Conservation (phyloP, 2,329 filamentous ascomycete species). For the Microcera coccophila region DNA sequence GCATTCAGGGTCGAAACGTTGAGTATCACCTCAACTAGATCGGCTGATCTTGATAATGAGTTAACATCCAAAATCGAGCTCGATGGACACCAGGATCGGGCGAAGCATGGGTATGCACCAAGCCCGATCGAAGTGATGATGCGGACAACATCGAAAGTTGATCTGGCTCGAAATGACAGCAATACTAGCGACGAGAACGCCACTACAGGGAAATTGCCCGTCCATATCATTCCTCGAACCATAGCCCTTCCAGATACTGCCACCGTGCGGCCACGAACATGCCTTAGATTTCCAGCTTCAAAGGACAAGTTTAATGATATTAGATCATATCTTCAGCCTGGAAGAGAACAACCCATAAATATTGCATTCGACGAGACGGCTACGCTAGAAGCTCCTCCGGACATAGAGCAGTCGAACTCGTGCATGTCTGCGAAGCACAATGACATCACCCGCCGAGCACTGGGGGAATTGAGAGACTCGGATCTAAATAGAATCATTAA, state of each 20-base stretch:
- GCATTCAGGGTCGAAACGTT: neutral
- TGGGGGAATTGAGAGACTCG: slow-evolving; percentile 22
- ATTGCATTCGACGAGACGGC: slow-evolving; percentile 36
- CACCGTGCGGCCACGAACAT: slow-evolving; percentile 3
- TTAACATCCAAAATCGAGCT: neutral
- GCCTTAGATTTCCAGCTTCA: slow-evolving; percentile 5
- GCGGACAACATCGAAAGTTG: slow-evolving; percentile 29
- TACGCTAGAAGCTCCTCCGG: slow-evolving; percentile 17
- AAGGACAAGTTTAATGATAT: slow-evolving; percentile 24
- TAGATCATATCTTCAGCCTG: slow-evolving; percentile 29
- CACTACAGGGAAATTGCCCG: slow-evolving; percentile 17
- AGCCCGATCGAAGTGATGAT: slow-evolving; percentile 17
- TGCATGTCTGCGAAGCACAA: slow-evolving; percentile 6
- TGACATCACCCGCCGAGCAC: slow-evolving; percentile 15
- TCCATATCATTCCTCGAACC: slow-evolving; percentile 23
- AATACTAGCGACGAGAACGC: slow-evolving; percentile 28
- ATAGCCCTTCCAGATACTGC: slow-evolving; percentile 4
- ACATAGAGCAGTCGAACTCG: slow-evolving; percentile 5
- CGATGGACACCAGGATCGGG: neutral
- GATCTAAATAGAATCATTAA: slow-evolving; percentile 17
- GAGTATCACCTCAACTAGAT: neutral
- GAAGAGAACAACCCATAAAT: slow-evolving; percentile 23
- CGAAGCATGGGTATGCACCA: neutral
- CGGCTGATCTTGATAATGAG: too few species aligned
- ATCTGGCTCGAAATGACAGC: slow-evolving; percentile 33